These are phyloP conservation scores for Corrigiola litoralis DNA, from an alignment of 179 eudicot genomes.

Conservation along the genomic window DNA sequence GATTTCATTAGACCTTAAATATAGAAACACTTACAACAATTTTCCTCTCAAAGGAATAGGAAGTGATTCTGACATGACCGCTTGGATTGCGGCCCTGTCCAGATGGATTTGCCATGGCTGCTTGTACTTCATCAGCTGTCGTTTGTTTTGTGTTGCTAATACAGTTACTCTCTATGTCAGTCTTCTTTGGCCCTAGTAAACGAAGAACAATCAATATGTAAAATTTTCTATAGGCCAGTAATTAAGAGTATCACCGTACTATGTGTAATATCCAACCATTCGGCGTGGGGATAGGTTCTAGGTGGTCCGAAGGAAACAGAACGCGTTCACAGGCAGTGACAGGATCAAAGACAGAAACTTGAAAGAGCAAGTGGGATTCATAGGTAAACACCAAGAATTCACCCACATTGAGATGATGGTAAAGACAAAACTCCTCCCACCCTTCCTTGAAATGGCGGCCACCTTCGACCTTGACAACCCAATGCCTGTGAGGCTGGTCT, in stretches of 20 bases:
- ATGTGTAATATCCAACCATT: too few species aligned
- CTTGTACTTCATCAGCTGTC: too few species aligned
- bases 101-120: not conserved
- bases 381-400: constrained; percentile 19
- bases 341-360: constrained; percentile 20
- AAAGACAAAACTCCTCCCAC: constrained; percentile 12
- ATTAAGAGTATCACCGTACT: too few species aligned
- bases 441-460: constrained; percentile 13
- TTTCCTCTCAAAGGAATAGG: not conserved
- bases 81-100: not conserved
- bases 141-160: too few species aligned
- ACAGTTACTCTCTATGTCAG: too few species aligned
- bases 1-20: not conserved
- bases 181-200: not conserved
- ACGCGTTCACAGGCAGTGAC: constrained; percentile 10
- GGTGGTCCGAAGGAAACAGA: not conserved
- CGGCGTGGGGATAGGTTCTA: too few species aligned
- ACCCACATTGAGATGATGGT: constrained; percentile 9
- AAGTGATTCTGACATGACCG: not conserved
- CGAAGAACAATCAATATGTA: not conserved
- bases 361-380: constrained; percentile 6
- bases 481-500: constrained; percentile 1
- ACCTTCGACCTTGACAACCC: constrained; percentile 11
- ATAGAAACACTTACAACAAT: constrained; percentile 2
- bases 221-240: too few species aligned